Conservation (phyloP, 495 filamentous ascomycete genomes). For the Paragyromitra xinjiangensis region DNA sequence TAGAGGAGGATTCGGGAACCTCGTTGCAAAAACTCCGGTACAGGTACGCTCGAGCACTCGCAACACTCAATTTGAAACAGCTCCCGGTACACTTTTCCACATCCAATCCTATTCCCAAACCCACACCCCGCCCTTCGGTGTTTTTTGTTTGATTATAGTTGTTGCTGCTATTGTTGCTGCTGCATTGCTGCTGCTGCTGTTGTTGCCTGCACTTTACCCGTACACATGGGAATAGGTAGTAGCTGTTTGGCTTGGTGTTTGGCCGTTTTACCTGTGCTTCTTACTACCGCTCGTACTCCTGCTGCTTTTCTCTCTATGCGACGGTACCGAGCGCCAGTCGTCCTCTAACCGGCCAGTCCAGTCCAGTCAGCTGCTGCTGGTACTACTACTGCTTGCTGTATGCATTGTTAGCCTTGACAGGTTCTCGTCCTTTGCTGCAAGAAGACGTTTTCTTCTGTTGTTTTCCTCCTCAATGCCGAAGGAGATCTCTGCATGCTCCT, state of each 20-base stretch:
- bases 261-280: constrained; percentile 53
- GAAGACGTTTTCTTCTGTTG: constrained; percentile 51
- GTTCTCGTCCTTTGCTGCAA: constrained; percentile 52
- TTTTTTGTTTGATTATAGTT: constrained; percentile 54
- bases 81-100: constrained; percentile 56
- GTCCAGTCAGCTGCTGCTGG: constrained; percentile 45
- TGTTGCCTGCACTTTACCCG: constrained; percentile 53
- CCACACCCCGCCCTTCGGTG: constrained; percentile 52
- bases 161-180: constrained; percentile 50
- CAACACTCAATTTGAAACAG: constrained; percentile 57
- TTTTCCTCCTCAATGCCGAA: constrained; percentile 49
- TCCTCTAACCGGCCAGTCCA: constrained; percentile 43
- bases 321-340: constrained; percentile 45
- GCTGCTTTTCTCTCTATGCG: constrained; percentile 45
- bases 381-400: constrained; percentile 37
- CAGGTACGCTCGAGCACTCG: constrained; percentile 54
- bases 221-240: constrained; percentile 53
- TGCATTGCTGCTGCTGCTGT: constrained; percentile 43
- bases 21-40: constrained; percentile 55
- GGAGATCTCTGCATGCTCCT: constrained; percentile 52
- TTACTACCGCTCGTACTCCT: constrained; percentile 41
- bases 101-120: constrained; percentile 53
- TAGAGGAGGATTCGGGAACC: constrained; percentile 47
- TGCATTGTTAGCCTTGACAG: constrained; percentile 47
- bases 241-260: constrained; percentile 54